Evolutionary conservation across 2,329 filamentous ascomycete species (phyloP).

Genomic region (Fusarium palustre): DNA sequence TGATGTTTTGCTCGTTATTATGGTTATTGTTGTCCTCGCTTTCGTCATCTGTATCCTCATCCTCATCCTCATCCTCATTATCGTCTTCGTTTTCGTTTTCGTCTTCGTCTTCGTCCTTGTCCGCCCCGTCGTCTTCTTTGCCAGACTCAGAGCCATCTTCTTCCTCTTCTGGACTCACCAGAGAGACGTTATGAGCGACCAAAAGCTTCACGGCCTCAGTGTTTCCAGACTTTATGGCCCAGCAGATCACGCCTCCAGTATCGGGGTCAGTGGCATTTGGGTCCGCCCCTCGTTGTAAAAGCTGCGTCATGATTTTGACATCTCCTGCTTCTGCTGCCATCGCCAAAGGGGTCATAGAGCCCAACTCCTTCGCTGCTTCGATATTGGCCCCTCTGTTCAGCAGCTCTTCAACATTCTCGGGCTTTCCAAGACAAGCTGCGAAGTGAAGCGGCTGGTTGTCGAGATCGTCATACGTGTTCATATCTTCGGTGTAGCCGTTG

Average conservation of each 20-base stretch:
- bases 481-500: slow-evolving; percentile 53
- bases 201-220: slow-evolving; percentile 55
- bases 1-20: slow-evolving; percentile 31
- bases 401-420: slow-evolving; percentile 28
- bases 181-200: slow-evolving; percentile 53
- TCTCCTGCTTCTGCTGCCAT: slow-evolving; percentile 55
- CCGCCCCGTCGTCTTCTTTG: background rate
- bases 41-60: background rate
- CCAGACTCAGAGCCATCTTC: slow-evolving; percentile 33
- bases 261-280: slow-evolving; percentile 49
- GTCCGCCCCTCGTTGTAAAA: slow-evolving; percentile 53
- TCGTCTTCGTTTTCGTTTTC: too few relatives aligned
- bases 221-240: slow-evolving; percentile 57
- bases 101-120: background rate
- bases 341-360: slow-evolving; percentile 53
- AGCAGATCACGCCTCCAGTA: slow-evolving; percentile 53
- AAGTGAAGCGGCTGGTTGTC: slow-evolving; percentile 24
- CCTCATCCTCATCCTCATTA: background rate
- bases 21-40: background rate
- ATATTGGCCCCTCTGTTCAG: slow-evolving; percentile 23
- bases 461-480: slow-evolving; percentile 47
- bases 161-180: slow-evolving; percentile 41
- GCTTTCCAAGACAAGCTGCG: slow-evolving; percentile 24
- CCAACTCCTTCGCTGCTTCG: slow-evolving; percentile 49
- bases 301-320: slow-evolving; percentile 55